Conservation (phyloP, 164 flowering plant genomes). For the Vitis amurensis region DNA sequence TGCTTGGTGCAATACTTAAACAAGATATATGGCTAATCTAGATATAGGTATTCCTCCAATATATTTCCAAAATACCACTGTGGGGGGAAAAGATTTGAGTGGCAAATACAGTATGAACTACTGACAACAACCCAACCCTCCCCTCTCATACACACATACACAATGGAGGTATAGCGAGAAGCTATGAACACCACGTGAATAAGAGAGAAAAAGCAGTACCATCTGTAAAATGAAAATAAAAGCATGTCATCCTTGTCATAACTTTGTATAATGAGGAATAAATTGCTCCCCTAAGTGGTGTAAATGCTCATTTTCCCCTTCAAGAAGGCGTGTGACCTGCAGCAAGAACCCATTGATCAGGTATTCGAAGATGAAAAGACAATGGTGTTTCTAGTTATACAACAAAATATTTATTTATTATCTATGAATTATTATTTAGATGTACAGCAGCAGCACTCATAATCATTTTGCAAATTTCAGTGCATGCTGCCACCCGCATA, state of each 20-base stretch:
- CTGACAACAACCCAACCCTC: neutral
- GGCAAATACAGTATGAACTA: neutral
- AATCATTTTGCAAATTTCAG: neutral
- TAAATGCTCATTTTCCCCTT: constrained; percentile 30
- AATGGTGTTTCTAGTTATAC: too few relatives aligned
- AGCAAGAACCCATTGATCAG: neutral
- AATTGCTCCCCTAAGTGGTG: constrained; percentile 26
- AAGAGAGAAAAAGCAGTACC: neutral
- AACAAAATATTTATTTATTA: neutral
- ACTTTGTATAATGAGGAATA: constrained; percentile 23
- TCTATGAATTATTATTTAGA: neutral
- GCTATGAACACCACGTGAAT: neutral
- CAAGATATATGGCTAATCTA: too few relatives aligned
- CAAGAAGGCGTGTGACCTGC: constrained; percentile 48
- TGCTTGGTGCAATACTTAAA: too few relatives aligned
- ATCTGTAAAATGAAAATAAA: constrained; percentile 1
- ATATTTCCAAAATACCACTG: too few relatives aligned
- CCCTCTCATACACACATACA: neutral
- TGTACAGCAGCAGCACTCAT: neutral
- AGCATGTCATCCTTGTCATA: neutral
- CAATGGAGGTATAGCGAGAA: neutral
- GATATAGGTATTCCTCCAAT: too few relatives aligned
- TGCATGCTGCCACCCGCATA: neutral
- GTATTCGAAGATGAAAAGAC: neutral
- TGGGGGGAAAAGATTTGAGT: neutral